Conservation (phyloP, 2,329 filamentous ascomycete species). For the Clonostachys chloroleuca region DNA sequence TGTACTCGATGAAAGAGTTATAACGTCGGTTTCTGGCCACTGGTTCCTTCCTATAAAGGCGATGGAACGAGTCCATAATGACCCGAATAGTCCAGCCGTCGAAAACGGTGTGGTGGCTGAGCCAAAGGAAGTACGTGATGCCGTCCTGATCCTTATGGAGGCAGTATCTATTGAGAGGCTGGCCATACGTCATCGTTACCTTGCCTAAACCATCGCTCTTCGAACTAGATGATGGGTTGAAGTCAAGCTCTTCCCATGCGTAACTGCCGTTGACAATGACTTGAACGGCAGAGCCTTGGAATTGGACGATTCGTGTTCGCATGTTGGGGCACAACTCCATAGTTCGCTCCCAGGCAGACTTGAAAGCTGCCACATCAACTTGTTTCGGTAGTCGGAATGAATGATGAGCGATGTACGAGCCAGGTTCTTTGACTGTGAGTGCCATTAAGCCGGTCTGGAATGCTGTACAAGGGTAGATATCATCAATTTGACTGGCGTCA, state of each 20-base stretch:
- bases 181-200: conserved; percentile 5
- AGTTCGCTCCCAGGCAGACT: conserved; percentile 1
- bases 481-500: conserved; percentile 7
- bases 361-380: conserved; percentile 6
- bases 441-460: conserved; percentile 45
- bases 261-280: conserved; percentile 2
- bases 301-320: conserved; percentile 10
- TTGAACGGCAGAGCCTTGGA: conserved; percentile 1
- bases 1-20: not conserved
- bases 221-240: not conserved
- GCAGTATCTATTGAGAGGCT: not conserved
- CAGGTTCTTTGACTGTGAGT: conserved; percentile 24
- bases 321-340: conserved; percentile 3
- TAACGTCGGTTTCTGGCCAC: not conserved
- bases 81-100: conserved; percentile 5
- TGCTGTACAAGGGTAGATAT: conserved; percentile 31
- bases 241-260: not conserved
- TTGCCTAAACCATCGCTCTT: not conserved
- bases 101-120: conserved; percentile 9
- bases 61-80: not conserved
- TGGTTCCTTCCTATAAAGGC: not conserved
- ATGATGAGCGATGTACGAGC: conserved; percentile 27
- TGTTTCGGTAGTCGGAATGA: conserved; percentile 11
- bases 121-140: conserved; percentile 4
- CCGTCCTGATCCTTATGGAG: not conserved